Conservation (phyloP, 225 moss, liverwort and hornwort species). For the Marchantia paleacea region DNA sequence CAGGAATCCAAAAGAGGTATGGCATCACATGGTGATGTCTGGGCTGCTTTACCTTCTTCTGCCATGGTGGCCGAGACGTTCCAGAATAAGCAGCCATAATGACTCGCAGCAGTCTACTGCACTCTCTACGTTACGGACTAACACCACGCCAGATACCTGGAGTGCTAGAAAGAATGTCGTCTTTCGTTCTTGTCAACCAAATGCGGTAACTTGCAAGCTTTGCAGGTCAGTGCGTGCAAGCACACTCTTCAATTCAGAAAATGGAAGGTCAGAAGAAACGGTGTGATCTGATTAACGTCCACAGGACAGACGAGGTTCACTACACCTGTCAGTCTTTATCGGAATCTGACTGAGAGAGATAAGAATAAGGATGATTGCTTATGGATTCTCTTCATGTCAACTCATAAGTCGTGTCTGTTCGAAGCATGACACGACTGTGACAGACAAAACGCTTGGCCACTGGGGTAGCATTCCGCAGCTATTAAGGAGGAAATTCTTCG, state of each 20-base stretch:
- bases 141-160: not conserved
- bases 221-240: not conserved
- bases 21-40: not conserved
- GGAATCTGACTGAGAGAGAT: not conserved
- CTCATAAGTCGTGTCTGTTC: not conserved
- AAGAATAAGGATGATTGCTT: not conserved
- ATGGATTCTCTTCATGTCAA: not conserved
- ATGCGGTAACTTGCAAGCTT: not conserved
- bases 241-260: not conserved
- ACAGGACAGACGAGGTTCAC: not conserved
- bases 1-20: not conserved
- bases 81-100: slow-evolving; percentile 4
- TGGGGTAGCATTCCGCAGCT: not conserved
- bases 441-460: not conserved
- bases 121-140: not conserved
- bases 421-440: not conserved
- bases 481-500: not conserved
- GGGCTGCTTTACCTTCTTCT: slow-evolving; percentile 8
- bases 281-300: not conserved
- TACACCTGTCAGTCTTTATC: not conserved
- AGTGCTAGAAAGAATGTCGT: not conserved
- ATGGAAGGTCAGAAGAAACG: not conserved
- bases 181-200: not conserved
- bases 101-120: slow-evolving; percentile 5
- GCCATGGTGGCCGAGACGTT: slow-evolving; percentile 13